phyloP scores from a whole-genome alignment of 495 filamentous ascomycete genomes.

The Aspergillus ostianus region DNA sequence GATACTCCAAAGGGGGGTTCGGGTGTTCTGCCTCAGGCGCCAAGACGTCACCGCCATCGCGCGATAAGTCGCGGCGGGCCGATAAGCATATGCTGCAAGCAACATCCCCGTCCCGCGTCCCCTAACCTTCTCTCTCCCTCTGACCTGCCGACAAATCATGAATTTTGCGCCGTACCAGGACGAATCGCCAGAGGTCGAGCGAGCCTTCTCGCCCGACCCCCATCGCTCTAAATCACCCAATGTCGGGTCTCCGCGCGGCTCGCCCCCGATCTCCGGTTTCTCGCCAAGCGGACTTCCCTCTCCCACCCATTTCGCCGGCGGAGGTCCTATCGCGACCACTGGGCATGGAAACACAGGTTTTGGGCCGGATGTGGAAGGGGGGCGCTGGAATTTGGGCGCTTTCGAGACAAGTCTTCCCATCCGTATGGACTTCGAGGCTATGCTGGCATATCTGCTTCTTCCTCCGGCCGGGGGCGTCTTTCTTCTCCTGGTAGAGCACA shows the following conservation, averaged over 20 bases:
- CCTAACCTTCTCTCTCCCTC: neutral
- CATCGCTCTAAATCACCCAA: conserved; percentile 50
- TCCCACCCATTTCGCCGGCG: conserved; percentile 38
- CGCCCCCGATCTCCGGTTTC: conserved; percentile 28
- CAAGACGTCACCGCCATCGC: conserved; percentile 20
- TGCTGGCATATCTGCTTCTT: conserved; percentile 81
- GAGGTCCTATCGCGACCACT: conserved; percentile 15
- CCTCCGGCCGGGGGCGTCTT: conserved; percentile 87
- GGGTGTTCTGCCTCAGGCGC: conserved; percentile 17
- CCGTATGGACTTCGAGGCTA: conserved; percentile 83
- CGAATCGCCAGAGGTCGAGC: conserved; percentile 72
- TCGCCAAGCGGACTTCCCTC: conserved; percentile 41
- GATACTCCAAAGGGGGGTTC: too few relatives aligned
- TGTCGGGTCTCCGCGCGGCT: conserved; percentile 36
- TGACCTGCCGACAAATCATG: conserved; percentile 45
- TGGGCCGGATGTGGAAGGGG: conserved; percentile 40
- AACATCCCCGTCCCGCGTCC: neutral
- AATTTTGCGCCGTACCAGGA: conserved; percentile 97
- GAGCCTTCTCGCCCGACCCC: conserved; percentile 65
- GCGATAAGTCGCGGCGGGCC: neutral
- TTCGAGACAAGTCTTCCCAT: conserved; percentile 79
- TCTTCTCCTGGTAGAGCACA: conserved; percentile 81
- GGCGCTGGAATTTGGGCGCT: conserved; percentile 69
- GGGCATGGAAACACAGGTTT: conserved; percentile 36
- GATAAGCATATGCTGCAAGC: conserved; percentile 24